These are phyloP conservation scores for Eimeria praecox DNA, from an alignment of 169 alveolate genomes.

Conservation along the genomic window DNA sequence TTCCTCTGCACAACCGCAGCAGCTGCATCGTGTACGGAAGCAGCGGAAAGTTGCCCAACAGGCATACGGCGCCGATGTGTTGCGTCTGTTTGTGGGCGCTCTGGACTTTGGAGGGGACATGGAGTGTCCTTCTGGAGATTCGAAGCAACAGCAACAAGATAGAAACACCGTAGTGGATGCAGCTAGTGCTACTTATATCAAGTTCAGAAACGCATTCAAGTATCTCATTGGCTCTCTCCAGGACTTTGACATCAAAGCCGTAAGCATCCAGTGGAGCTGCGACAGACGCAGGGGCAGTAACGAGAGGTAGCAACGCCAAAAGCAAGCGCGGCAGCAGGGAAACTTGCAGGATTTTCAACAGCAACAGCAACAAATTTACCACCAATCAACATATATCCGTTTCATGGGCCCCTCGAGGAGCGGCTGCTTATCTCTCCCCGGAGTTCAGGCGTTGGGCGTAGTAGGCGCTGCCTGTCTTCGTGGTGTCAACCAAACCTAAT, in stretches of 20 bases:
- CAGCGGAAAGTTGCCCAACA: conserved; percentile 13
- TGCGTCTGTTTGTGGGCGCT: conserved; percentile 74
- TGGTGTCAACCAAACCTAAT: not conserved
- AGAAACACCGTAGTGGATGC: conserved; percentile 50
- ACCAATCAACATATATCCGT: no score
- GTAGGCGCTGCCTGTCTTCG: not conserved
- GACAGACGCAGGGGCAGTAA: not conserved
- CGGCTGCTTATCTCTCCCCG: not conserved
- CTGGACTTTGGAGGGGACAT: conserved; percentile 65
- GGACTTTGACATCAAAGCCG: conserved; percentile 59
- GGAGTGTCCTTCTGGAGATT: conserved; percentile 58
- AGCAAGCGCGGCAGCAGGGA: not conserved
- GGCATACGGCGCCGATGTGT: conserved; percentile 80
- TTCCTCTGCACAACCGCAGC: conserved; percentile 11
- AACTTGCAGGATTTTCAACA: not conserved
- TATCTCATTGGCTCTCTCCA: conserved; percentile 78
- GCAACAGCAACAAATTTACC: not conserved
- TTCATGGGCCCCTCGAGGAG: not conserved
- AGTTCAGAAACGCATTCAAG: conserved; percentile 55
- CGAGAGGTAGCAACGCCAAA: not conserved
- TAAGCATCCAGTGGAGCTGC: conserved; percentile 9
- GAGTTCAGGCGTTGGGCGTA: not conserved
- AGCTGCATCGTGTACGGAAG: not conserved
- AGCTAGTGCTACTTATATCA: conserved; percentile 73
- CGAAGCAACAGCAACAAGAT: conserved; percentile 17